These are phyloP conservation scores for Omphalotus guepiniiformis DNA, from an alignment of 768 basidiomycete genomes.

Conservation along the genomic window DNA sequence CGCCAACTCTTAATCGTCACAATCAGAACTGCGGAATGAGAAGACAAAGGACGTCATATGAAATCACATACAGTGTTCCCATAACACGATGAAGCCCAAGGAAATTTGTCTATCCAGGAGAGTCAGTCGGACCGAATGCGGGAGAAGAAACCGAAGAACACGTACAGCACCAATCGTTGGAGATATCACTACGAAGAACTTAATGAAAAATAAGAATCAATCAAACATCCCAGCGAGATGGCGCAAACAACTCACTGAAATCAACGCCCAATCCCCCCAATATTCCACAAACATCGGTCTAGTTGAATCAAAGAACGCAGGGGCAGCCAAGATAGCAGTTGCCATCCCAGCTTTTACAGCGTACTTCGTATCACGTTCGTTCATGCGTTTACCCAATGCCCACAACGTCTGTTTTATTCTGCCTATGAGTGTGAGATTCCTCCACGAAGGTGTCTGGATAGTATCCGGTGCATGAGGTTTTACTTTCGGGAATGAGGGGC, in stretches of 20 bases:
- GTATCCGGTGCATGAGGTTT: constrained; percentile 83
- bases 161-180: constrained; percentile 82
- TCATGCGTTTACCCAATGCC: constrained; percentile 60
- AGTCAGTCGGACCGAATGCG: constrained; percentile 12
- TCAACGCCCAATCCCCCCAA: constrained; percentile 93
- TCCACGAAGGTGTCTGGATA: constrained; percentile 68
- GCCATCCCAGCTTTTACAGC: constrained; percentile 86
- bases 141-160: background rate
- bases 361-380: constrained; percentile 78
- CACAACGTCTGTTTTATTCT: constrained; percentile 68
- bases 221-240: constrained; percentile 7
- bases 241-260: constrained; percentile 58
- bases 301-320: constrained; percentile 82
- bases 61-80: constrained; percentile 64
- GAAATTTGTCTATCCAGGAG: constrained; percentile 67
- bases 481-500: constrained; percentile 76
- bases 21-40: constrained; percentile 22
- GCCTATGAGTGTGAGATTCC: constrained; percentile 56
- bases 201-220: background rate
- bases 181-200: constrained; percentile 90
- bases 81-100: constrained; percentile 78
- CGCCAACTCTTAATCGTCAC: constrained; percentile 59
- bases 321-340: constrained; percentile 75
- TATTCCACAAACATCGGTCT: constrained; percentile 76
- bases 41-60: background rate